Percentiles rank a stretch among this genome's conserved stretches.
These are phyloP conservation scores for Debaryomyces fabryi DNA, from an alignment of 1,139 yeast species.

Conservation along the genomic window DNA sequence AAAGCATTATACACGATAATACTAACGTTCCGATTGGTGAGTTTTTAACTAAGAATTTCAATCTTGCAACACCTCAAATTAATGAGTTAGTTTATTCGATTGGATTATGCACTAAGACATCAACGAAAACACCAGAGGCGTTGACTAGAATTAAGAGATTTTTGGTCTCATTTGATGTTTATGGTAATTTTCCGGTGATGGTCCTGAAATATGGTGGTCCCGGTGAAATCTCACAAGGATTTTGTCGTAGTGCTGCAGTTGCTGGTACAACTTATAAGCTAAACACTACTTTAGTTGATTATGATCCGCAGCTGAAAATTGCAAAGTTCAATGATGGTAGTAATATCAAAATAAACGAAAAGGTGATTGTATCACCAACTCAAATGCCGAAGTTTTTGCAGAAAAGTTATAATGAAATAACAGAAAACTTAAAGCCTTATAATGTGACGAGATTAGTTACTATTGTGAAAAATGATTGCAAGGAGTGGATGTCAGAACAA, in stretches of 20 bases:
- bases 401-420: slow-evolving; percentile 35
- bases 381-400: slow-evolving; percentile 59
- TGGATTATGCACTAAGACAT: slow-evolving; percentile 69
- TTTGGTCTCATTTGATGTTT: slow-evolving; percentile 83
- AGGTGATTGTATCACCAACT: slow-evolving; percentile 70
- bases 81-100: slow-evolving; percentile 84
- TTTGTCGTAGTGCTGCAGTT: slow-evolving; percentile 97
- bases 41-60: slow-evolving; percentile 65
- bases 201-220: slow-evolving; percentile 95
- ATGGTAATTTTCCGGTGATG: slow-evolving; percentile 92
- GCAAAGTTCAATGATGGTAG: slow-evolving; percentile 83
- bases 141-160: slow-evolving; percentile 81
- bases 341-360: slow-evolving; percentile 71
- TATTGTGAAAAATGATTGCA: slow-evolving; percentile 83
- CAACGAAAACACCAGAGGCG: slow-evolving; percentile 71
- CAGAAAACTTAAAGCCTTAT: slow-evolving; percentile 42
- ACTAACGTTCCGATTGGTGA: slow-evolving; percentile 56
- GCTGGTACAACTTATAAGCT: slow-evolving; percentile 95
- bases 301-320: slow-evolving; percentile 63
- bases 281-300: slow-evolving; percentile 63
- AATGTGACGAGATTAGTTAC: slow-evolving; percentile 77
- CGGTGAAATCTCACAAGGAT: slow-evolving; percentile 95
- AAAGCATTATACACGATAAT: slow-evolving; percentile 56
- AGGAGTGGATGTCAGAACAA: slow-evolving; percentile 86
- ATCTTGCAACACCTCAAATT: slow-evolving; percentile 71